Base-by-base conservation (phyloP, 495 filamentous ascomycete species). In the Aspergillus avenaceus region DNA sequence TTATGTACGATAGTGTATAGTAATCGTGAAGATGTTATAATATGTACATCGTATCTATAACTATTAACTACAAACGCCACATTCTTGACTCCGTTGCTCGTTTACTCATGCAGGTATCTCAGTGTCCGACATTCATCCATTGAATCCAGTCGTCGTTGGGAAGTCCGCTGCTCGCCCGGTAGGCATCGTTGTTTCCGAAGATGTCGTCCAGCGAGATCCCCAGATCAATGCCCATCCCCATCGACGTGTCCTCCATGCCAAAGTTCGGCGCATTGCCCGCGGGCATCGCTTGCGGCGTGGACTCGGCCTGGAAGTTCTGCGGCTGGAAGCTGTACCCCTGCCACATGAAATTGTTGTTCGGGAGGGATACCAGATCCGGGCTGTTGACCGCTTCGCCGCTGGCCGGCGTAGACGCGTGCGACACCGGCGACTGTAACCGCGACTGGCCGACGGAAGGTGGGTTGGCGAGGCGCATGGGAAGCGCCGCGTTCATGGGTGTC, bases 311-410 rank as follows among this genome's bases (percentile, higher is more conserved):
- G 12, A 63, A 48, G 26, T 55, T 58, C 23, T 47, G 60, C 5
- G 63, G 61, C 32, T 70, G 65, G 53, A 69, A 66, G 42, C 65
- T 69, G 46, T 73, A 71, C 5, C 69, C 65, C 53, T 73, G 71
- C 71, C 71, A 76, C 24, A 71, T 59, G 36, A 72, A 76, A 31
- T 73, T 73, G 23, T 71, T 68, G 49, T 71, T 71, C 0, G 72
- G 72, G 27, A 76, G 67, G 5, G 72, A 76, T 21, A 76, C 72
- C 16, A 76, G 59, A 29, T 76, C 72, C 0, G 72, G 71, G 47
- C 72, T 74, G 50, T 70, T 66, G 37, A 72, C 50, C 6, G 49
- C 49, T 26, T 76, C 72, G 14, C 51, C 56, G 32, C 48, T 44
- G 48, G 25, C 52, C 0, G 70, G 64, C 3, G 70, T 66, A 11